Percentiles rank a stretch among this genome's conserved stretches.
Conservation (phyloP, 2,329 filamentous ascomycete species). For the Neoscytalidium dimidiatum region DNA sequence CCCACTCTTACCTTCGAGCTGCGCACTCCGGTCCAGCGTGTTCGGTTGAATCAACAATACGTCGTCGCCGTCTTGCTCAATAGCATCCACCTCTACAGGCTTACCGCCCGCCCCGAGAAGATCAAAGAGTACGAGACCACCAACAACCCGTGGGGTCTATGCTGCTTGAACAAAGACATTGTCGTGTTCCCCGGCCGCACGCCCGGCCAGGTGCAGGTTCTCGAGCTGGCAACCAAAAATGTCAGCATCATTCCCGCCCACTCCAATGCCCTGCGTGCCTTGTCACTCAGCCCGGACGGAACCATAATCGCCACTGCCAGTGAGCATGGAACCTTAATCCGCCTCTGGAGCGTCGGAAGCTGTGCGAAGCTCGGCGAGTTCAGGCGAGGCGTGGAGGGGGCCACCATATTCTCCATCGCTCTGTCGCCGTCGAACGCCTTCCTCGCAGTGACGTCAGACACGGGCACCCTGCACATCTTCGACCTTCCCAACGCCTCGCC, state of each 20-base stretch:
- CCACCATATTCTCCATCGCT: constrained; percentile 81
- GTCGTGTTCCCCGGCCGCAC: constrained; percentile 88
- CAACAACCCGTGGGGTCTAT: constrained; percentile 79
- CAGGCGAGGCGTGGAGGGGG: constrained; percentile 84
- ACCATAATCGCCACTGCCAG: constrained; percentile 86
- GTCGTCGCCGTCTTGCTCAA: constrained; percentile 82
- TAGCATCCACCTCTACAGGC: constrained; percentile 77
- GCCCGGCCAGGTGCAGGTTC: constrained; percentile 83
- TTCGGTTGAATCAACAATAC: constrained; percentile 73
- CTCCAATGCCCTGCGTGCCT: constrained; percentile 72
- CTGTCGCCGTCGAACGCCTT: constrained; percentile 81
- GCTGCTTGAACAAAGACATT: constrained; percentile 71
- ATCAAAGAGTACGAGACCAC: constrained; percentile 80
- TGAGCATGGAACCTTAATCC: constrained; percentile 87
- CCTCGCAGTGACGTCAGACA: constrained; percentile 92
- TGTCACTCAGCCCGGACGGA: constrained; percentile 78
- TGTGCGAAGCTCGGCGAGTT: constrained; percentile 82
- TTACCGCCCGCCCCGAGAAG: constrained; percentile 70
- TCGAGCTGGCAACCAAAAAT: constrained; percentile 74
- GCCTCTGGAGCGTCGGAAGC: constrained; percentile 78
- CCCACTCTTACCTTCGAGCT: constrained; percentile 77
- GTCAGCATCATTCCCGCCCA: constrained; percentile 95
- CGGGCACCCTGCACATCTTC: constrained; percentile 92
- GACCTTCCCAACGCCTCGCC: constrained; percentile 62
- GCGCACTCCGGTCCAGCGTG: constrained; percentile 75